phyloP scores from a whole-genome alignment of 441 rosid genomes.

The Adansonia madagascariensis region DNA sequence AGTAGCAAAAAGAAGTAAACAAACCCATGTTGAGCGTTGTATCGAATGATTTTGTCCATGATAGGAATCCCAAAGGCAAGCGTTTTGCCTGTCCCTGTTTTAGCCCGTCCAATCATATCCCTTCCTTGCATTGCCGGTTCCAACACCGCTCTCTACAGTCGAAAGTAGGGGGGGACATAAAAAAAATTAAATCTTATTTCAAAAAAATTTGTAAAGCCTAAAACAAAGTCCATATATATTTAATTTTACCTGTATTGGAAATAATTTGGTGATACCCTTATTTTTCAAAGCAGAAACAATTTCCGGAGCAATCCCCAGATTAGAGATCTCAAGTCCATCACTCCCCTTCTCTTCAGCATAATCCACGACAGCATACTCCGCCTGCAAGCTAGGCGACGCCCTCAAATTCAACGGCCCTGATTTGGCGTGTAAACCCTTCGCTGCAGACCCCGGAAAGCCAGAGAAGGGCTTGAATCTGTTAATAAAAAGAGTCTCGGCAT shows the following conservation, averaged over 20 bases:
- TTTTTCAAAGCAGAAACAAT: slow-evolving; percentile 56
- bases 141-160: slow-evolving; percentile 72
- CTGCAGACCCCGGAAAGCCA: slow-evolving; percentile 26
- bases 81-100: slow-evolving; percentile 97
- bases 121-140: slow-evolving; percentile 96
- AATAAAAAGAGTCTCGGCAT: slow-evolving; percentile 9
- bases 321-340: slow-evolving; percentile 78
- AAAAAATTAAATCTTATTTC: not conserved
- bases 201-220: not conserved
- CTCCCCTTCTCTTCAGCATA: slow-evolving; percentile 48
- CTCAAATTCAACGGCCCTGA: slow-evolving; percentile 54
- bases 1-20: slow-evolving; percentile 33
- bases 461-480: slow-evolving; percentile 19
- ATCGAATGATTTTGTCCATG: slow-evolving; percentile 72
- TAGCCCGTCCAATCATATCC: slow-evolving; percentile 91
- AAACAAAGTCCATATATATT: not conserved
- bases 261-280: slow-evolving; percentile 67
- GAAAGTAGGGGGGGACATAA: not conserved
- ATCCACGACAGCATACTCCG: slow-evolving; percentile 52
- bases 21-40: slow-evolving; percentile 84
- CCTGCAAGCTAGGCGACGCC: slow-evolving; percentile 38
- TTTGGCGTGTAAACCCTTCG: slow-evolving; percentile 55
- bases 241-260: slow-evolving; percentile 78
- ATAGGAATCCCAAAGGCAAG: slow-evolving; percentile 98
- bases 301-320: slow-evolving; percentile 58